Conservation (phyloP, 2,329 filamentous ascomycete species). For the Cladosporium sp. region DNA sequence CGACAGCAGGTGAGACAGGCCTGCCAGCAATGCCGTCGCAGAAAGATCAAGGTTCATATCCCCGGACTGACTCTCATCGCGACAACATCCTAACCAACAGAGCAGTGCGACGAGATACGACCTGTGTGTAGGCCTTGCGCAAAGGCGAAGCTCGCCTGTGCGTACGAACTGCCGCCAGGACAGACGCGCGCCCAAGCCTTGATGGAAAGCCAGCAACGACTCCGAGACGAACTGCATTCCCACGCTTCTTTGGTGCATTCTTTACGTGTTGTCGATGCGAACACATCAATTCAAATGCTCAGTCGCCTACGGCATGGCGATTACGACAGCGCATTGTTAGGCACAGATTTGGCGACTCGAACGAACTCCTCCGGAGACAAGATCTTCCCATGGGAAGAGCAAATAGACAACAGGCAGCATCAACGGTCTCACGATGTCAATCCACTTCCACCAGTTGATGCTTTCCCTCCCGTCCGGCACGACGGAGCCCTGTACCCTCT, state of each 20-base stretch:
- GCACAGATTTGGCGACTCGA: neutral
- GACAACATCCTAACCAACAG: neutral
- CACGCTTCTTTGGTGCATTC: constrained; percentile 8
- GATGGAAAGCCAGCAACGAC: constrained; percentile 10
- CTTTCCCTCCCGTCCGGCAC: neutral
- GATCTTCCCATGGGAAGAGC: constrained; percentile 8
- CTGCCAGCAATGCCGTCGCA: constrained; percentile 13
- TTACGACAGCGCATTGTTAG: constrained; percentile 7
- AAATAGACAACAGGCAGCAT: neutral
- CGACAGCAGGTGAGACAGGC: constrained; percentile 12
- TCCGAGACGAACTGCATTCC: constrained; percentile 7
- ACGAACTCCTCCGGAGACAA: neutral
- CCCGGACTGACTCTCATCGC: neutral
- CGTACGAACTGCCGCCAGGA: constrained; percentile 11
- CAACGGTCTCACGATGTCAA: neutral
- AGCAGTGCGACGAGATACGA: constrained; percentile 11
- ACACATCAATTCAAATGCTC: constrained; percentile 5
- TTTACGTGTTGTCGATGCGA: constrained; percentile 9
- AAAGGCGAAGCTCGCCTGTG: constrained; percentile 11
- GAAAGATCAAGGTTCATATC: constrained; percentile 11
- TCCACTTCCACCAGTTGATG: neutral
- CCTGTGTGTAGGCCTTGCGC: constrained; percentile 8
- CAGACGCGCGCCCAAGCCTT: constrained; percentile 11
- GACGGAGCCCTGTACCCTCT: neutral
- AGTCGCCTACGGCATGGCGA: constrained; percentile 11